Conservation (phyloP, 768 basidiomycete species). For the Mycena sanguinolenta region DNA sequence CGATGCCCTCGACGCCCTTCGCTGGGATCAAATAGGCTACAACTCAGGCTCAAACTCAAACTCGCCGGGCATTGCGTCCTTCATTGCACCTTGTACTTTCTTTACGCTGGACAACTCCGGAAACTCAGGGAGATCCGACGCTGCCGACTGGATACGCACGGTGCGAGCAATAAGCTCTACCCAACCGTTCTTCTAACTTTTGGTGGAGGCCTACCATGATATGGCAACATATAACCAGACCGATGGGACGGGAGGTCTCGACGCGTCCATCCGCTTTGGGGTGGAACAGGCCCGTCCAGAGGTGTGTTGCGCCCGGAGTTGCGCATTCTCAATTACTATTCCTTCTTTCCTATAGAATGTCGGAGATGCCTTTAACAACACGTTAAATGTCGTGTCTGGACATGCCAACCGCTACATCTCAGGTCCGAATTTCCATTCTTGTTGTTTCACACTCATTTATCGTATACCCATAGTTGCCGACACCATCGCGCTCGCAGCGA, state of each 20-base stretch:
- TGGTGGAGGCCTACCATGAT: constrained; percentile 18
- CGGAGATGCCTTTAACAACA: constrained; percentile 6
- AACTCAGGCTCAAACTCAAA: too few species aligned
- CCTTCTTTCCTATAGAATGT: too few species aligned
- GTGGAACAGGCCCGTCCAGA: constrained; percentile 8
- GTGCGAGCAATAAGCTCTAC: too few species aligned
- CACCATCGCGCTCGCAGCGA: background rate
- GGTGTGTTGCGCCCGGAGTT: too few species aligned
- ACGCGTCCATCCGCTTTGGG: background rate
- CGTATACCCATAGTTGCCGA: background rate
- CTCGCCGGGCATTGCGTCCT: background rate
- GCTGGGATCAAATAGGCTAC: constrained; percentile 1
- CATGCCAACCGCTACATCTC: background rate
- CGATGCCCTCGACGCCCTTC: background rate
- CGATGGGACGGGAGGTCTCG: constrained; percentile 9
- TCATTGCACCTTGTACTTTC: background rate
- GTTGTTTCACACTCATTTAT: background rate
- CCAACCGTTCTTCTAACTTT: too few species aligned
- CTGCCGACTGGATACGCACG: too few species aligned
- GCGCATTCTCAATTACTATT: too few species aligned
- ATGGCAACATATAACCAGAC: constrained; percentile 8
- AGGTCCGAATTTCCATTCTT: background rate
- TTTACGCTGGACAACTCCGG: background rate
- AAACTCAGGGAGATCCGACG: background rate
- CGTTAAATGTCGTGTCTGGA: background rate